These are phyloP conservation scores for Clarireedia paspali DNA, from an alignment of 2,329 filamentous ascomycete genomes.

Conservation along the genomic window DNA sequence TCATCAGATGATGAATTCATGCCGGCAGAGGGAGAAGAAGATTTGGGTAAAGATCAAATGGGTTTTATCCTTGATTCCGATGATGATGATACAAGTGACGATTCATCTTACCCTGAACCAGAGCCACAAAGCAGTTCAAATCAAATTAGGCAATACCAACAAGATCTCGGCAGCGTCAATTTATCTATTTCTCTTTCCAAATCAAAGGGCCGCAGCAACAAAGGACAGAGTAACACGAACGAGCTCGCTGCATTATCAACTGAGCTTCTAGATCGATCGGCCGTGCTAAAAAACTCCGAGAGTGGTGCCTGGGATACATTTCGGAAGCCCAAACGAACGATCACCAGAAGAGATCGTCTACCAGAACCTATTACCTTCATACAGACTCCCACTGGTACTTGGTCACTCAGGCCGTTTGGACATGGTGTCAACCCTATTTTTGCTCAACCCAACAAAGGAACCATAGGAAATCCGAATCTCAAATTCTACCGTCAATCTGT, in stretches of 20 bases:
- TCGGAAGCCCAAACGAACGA: neutral
- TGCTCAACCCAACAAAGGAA: conserved; percentile 20
- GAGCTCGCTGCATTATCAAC: too few relatives aligned
- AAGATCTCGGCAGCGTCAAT: neutral
- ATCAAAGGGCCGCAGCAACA: neutral
- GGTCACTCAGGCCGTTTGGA: conserved; percentile 25
- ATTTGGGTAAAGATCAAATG: conserved; percentile 2
- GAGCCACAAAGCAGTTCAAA: neutral
- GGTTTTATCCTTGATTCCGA: conserved; percentile 1
- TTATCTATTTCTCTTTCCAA: neutral
- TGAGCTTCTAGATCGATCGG: neutral
- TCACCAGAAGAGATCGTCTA: conserved; percentile 11
- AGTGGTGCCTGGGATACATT: conserved; percentile 24
- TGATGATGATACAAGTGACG: neutral
- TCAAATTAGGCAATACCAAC: neutral
- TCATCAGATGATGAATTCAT: conserved; percentile 8
- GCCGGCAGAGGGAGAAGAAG: neutral
- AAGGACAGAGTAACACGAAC: neutral
- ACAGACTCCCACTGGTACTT: conserved; percentile 24
- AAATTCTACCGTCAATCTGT: conserved; percentile 18
- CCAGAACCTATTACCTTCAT: conserved; percentile 28
- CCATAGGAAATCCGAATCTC: conserved; percentile 16
- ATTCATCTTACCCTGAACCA: neutral
- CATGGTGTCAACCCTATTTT: conserved; percentile 28
- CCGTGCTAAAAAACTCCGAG: conserved; percentile 19